phyloP scores from a whole-genome alignment of 2,329 filamentous ascomycete species.

The Colletotrichum horii region DNA sequence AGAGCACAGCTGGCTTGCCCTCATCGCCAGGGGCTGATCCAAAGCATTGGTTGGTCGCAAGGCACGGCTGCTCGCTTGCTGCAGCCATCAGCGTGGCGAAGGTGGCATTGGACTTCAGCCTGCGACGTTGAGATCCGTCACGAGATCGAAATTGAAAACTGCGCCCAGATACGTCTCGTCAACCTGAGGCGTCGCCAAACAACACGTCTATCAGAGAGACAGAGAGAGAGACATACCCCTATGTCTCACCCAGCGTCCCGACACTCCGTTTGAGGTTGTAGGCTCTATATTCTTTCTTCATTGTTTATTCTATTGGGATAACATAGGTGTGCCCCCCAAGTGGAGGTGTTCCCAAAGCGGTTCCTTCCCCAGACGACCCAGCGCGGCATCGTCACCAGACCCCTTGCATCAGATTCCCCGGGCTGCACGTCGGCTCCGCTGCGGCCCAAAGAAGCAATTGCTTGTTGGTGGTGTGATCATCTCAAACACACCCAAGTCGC shows the following conservation, averaged over 20 bases:
- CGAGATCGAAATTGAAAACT: background rate
- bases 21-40: background rate
- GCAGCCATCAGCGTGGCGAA: background rate
- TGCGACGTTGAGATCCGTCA: background rate
- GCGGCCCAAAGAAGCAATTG: background rate
- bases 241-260: background rate
- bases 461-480: background rate
- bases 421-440: background rate
- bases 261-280: background rate
- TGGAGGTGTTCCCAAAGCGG: background rate
- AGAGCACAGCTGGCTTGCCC: background rate
- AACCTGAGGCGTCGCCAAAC: background rate
- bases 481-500: background rate
- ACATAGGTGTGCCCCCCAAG: background rate
- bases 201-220: background rate
- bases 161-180: background rate
- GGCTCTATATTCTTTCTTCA: background rate
- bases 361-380: background rate
- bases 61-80: background rate
- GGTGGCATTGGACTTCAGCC: background rate
- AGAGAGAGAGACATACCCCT: background rate
- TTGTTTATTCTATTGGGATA: background rate
- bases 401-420: background rate
- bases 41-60: background rate
- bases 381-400: slow-evolving; percentile 5